phyloP scores from a whole-genome alignment of 768 basidiomycete species.

The Rhizopogon roseolus region DNA sequence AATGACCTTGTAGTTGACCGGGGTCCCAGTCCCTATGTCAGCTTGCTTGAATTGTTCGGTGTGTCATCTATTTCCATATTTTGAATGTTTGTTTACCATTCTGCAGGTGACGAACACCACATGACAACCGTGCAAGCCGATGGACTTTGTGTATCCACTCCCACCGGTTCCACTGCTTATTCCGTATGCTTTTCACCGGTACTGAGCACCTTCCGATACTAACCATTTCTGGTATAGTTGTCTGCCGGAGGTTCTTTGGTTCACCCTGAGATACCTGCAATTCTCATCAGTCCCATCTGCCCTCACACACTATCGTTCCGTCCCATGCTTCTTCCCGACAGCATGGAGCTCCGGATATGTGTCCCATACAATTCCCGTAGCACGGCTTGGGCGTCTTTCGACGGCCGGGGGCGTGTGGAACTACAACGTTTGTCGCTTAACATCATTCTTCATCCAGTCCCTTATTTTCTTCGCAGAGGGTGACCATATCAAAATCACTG shows the following conservation, averaged over 20 bases:
- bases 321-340: conserved; percentile 97
- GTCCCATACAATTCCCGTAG: conserved; percentile 99
- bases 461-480: conserved; percentile 61
- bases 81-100: conserved; percentile 3
- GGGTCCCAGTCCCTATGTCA: conserved; percentile 97
- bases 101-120: conserved; percentile 92
- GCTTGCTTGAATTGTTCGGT: conserved; percentile 95
- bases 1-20: conserved; percentile 98
- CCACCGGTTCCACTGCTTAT: conserved; percentile 98
- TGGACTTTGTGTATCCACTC: conserved; percentile 90
- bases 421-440: conserved; percentile 69
- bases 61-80: conserved; percentile 22
- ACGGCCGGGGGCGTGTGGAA: conserved; percentile 94
- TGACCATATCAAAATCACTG: conserved; percentile 97
- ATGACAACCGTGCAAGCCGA: conserved; percentile 99
- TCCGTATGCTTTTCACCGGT: conserved; percentile 52
- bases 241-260: conserved; percentile 98
- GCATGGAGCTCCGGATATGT: conserved; percentile 96
- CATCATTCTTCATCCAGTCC: background rate
- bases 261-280: conserved; percentile 95
- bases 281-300: conserved; percentile 96
- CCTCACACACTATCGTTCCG: conserved; percentile 98
- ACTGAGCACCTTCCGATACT: conserved; percentile 2
- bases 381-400: conserved; percentile 98
- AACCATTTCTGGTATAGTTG: conserved; percentile 36